phyloP scores from a whole-genome alignment of 345 rosid genomes.

The Syzygium aromaticum region DNA sequence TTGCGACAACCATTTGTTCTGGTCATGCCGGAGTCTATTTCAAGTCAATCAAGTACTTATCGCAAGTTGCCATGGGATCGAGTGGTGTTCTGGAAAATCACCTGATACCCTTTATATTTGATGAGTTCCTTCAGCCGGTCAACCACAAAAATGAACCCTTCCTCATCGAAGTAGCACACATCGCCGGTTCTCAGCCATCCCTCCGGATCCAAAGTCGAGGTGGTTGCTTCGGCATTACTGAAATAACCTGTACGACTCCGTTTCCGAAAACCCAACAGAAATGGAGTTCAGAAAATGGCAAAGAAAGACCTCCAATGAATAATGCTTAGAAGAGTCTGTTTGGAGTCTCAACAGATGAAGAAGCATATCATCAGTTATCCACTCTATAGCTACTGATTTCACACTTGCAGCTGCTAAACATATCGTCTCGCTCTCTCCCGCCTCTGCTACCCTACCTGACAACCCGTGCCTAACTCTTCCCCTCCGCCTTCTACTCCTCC shows the following conservation, averaged over 20 bases:
- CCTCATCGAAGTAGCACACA: slow-evolving; percentile 75
- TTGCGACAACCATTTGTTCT: neutral
- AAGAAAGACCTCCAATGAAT: neutral
- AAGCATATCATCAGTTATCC: neutral
- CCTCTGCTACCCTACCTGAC: no score
- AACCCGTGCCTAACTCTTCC: no score
- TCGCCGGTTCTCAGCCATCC: slow-evolving; percentile 99
- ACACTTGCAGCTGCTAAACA: neutral
- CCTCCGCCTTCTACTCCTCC: no score
- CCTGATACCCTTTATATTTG: slow-evolving; percentile 95
- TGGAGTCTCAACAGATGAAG: neutral
- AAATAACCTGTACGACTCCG: slow-evolving; percentile 50
- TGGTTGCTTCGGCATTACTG: slow-evolving; percentile 65
- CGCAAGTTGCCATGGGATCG: neutral
- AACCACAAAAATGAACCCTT: slow-evolving; percentile 75
- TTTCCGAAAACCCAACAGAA: neutral
- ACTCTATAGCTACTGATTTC: neutral
- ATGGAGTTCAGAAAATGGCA: neutral
- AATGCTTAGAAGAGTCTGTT: neutral
- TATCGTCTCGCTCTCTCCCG: no score
- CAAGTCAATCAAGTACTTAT: neutral
- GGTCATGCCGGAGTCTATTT: neutral
- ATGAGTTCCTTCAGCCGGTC: slow-evolving; percentile 92
- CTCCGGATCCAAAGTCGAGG: slow-evolving; percentile 59
- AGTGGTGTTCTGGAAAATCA: neutral